Evolutionary conservation across 345 rosid genomes (phyloP).

Genomic region (Aethionema arabicum): DNA sequence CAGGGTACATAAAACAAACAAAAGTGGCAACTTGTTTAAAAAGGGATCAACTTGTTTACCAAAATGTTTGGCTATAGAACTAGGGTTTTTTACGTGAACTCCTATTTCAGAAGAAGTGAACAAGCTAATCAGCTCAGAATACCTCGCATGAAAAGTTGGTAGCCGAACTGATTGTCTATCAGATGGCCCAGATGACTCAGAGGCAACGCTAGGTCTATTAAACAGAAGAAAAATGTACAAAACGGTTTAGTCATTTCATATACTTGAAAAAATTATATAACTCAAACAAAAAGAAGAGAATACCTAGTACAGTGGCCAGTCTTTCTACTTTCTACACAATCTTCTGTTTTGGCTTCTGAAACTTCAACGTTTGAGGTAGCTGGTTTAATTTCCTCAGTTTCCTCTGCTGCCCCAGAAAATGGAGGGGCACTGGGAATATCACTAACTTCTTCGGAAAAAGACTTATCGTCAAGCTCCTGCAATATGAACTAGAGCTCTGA

Average conservation of each 20-base stretch:
- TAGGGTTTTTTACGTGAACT: background rate
- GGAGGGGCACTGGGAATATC: conserved; percentile 95
- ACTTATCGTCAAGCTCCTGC: conserved; percentile 52
- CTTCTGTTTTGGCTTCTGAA: conserved; percentile 42
- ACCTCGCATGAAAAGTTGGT: conserved; percentile 96
- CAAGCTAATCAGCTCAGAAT: conserved; percentile 19
- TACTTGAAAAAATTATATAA: background rate
- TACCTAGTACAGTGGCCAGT: conserved; percentile 59
- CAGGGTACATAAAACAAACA: conserved; percentile 24
- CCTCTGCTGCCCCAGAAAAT: conserved; percentile 52
- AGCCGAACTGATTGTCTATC: conserved; percentile 64
- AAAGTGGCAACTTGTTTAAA: conserved; percentile 15
- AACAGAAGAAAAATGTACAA: conserved; percentile 21
- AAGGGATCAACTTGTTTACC: conserved; percentile 4
- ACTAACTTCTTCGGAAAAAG: conserved; percentile 49
- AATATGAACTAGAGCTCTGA: conserved; percentile 24
- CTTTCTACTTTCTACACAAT: conserved; percentile 41
- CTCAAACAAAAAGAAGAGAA: conserved; percentile 9
- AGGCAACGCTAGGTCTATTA: conserved; percentile 49
- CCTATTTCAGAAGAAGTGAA: conserved; percentile 14
- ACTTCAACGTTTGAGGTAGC: conserved; percentile 32
- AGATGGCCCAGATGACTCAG: conserved; percentile 55
- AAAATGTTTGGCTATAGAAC: conserved; percentile 9
- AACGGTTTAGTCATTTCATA: conserved; percentile 5
- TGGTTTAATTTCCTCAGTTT: conserved; percentile 54